These are phyloP conservation scores for Microbotryum lychnidis-dioicae DNA, from an alignment of 1,284 basidiomycete genomes.

Conservation along the genomic window DNA sequence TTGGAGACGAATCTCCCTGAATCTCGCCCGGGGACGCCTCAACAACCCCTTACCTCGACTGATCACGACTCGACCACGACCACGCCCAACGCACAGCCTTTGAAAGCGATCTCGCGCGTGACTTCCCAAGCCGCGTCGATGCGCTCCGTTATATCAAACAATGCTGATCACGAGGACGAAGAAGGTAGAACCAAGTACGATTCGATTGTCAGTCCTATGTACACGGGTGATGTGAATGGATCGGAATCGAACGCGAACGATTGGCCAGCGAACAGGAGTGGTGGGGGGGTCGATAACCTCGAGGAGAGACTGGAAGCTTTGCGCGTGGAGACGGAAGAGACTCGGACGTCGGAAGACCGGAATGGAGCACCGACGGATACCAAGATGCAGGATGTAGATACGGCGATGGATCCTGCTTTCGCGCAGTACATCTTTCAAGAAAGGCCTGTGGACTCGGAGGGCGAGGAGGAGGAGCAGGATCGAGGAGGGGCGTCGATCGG, in stretches of 20 bases:
- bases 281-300: conserved; percentile 1
- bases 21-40: conserved; percentile 1
- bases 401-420: conserved; percentile 4
- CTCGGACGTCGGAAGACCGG: not conserved
- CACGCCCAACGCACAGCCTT: not conserved
- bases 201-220: conserved; percentile 26
- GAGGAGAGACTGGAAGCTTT: conserved; percentile 10
- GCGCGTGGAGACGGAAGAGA: not conserved
- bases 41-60: not conserved
- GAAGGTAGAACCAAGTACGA: conserved; percentile 9
- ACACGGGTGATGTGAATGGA: conserved; percentile 5
- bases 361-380: not conserved
- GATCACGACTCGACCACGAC: not conserved
- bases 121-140: conserved; percentile 8
- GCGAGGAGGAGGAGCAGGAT: no score
- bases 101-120: not conserved
- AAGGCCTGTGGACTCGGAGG: not conserved
- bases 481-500: no score
- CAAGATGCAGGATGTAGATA: not conserved
- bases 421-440: conserved; percentile 22
- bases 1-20: conserved; percentile 13
- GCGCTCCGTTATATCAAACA: not conserved
- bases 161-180: not conserved
- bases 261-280: conserved; percentile 3
- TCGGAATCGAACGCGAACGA: not conserved